Evolutionary conservation across 257 asterid genomes (phyloP).

Genomic region (Rauvolfia tetraphylla): DNA sequence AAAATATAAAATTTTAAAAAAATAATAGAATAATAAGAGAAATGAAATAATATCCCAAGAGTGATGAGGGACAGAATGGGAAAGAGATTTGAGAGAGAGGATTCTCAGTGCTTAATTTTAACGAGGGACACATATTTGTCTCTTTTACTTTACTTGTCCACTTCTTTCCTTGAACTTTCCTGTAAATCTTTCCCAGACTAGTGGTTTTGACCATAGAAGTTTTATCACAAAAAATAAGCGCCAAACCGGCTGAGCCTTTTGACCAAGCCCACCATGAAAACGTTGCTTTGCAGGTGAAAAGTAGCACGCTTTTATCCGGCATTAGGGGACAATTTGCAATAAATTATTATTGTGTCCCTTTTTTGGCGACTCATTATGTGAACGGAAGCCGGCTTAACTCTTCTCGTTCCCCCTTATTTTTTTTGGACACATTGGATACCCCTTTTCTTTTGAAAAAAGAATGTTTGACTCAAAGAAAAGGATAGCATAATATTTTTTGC

Average conservation of each 20-base stretch:
- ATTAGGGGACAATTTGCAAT: not conserved
- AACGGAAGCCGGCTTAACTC: not conserved
- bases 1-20: no score
- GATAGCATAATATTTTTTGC: no score
- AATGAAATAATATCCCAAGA: no score
- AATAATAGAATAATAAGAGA: no score
- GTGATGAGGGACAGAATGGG: no score
- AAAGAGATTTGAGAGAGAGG: not conserved
- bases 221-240: not conserved
- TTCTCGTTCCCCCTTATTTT: no score
- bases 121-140: not conserved
- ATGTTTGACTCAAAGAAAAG: not conserved
- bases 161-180: not conserved
- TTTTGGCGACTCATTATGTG: not conserved
- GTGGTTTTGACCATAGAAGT: not conserved
- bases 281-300: not conserved
- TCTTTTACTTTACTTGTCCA: not conserved
- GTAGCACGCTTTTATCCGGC: not conserved
- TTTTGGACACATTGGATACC: no score
- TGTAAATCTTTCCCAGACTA: not conserved
- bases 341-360: not conserved
- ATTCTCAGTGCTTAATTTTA: not conserved
- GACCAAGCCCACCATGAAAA: conserved; percentile 4
- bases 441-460: no score
- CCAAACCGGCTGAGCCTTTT: conserved; percentile 2